Evolutionary conservation across 331 rosid species (phyloP), one percentile per base, ranked within the genome.

Genomic region (Pyrus hybrid): DNA sequence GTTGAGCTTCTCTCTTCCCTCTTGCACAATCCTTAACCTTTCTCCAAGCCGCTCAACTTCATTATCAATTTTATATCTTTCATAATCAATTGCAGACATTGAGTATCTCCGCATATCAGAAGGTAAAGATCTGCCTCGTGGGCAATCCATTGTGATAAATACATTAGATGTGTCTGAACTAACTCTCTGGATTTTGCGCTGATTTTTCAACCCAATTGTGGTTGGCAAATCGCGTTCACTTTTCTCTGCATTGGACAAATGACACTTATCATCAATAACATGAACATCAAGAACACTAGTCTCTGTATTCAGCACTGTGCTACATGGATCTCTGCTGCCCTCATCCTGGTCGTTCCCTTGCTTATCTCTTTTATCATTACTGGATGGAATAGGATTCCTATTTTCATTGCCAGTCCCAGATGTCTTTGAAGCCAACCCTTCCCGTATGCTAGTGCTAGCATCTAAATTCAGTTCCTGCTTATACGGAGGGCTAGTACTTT

Each of bases 1-100:
- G 80, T 84, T 84, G 64, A 84, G 88, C 72, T 75, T 82, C 72
- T 82, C 91, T 67, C 91, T 87, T 75, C 80, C 88, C 70, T 84
- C 79, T 74, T 82, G 83, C 47, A 87, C 83, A n/a, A 43, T 43
- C 82, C 81, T 82, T 23, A 87, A 71, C 83, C 88, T 74, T 76
- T 82, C 88, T 51, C 82, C 74, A 23, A 84, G 88, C 86, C 78
- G 82, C 72, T 80, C 91, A 18, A 87, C 88, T 72, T 87, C 91
- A 45, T 68, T 78, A 49, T 83, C 88, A 68, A 87, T 80, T 78
- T 82, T 87, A 11, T 75, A 76, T 68, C 86, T 71, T 76, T 87
- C 91, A 74, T 80, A 71, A 78, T 84, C 88, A 56, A 87, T 76
- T 21, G 88, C 77, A 68, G 91, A 80, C 86, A 84, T 74, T 3